Base-by-base conservation (phyloP, 768 basidiomycete genomes). In the Russula lepida region DNA sequence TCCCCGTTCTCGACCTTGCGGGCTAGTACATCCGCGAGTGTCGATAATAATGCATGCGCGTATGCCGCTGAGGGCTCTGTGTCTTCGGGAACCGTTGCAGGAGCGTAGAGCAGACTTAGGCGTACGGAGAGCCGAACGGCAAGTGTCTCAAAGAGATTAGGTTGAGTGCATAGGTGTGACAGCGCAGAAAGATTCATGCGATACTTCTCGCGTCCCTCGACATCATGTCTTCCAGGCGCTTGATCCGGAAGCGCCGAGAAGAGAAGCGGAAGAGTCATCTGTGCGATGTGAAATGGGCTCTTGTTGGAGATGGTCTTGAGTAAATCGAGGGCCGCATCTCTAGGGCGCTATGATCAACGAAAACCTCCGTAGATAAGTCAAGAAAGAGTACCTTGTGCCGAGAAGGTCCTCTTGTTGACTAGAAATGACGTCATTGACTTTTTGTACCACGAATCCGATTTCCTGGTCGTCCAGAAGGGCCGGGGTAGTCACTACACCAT, bases 81-180 rank as follows among this genome's bases (percentile, higher is more conserved):
- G 37, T 84, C 82, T 6, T 69, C 69, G 4, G 57, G 23, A 12
- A 71, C 60, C 6, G 76, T 69, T 0, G 69, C 61, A 6, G 74
- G 65, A 48, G 79, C 70, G 64, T 84, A 84, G n/a, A 89, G 71
- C 0, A 87, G 68, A 52, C 91, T 88, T 32, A 98, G 76, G 71
- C 92, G 91, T 4, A 86, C 81, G 2, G 78, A 81, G 25, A 97
- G 75, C 19, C 90, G 84, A 50, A 92, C 79, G 55, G 92, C 83
- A 28, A 98, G 79, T 5, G 78, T 84, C 69, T 92, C 91, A 71
- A 95, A 98, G n/a, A 98, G 79, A 15, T 82, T 77, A 0, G 86
- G 79, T 43, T 85, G 84, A 9, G 81, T 68, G 70, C 91, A 97
- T 13, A 99, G 78, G 15, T 77, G 79, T 55, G 82, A 81, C 48